Evolutionary conservation across 2,329 filamentous ascomycete species (phyloP).

Genomic region (Diaporthe helianthi): DNA sequence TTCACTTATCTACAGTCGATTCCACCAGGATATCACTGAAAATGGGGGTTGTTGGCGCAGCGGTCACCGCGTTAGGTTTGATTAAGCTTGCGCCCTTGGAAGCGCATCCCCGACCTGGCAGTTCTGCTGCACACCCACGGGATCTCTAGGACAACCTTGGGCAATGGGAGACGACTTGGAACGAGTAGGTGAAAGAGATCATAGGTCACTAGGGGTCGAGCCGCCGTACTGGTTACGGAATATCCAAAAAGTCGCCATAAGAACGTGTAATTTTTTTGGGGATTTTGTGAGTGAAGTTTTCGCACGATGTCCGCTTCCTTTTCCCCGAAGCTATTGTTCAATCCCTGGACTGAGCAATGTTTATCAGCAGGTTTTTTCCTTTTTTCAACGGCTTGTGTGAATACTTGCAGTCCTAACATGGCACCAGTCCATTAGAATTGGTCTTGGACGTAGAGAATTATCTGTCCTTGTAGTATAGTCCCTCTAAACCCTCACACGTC

Average conservation of each 20-base stretch:
- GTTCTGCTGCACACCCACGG: constrained; percentile 21
- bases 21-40: background rate
- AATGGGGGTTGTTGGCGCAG: constrained; percentile 21
- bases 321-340: background rate
- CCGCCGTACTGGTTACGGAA: constrained; percentile 29
- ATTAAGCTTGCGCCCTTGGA: constrained; percentile 16
- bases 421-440: background rate
- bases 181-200: constrained; percentile 20
- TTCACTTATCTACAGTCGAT: background rate
- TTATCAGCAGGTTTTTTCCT: background rate
- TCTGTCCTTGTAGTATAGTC: background rate
- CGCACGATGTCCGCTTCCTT: background rate
- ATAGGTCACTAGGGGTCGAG: constrained; percentile 8
- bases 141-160: constrained; percentile 16
- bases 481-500: too few species aligned
- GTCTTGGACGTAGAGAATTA: background rate
- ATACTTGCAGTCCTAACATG: background rate
- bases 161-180: constrained; percentile 14
- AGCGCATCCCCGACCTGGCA: constrained; percentile 26
- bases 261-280: constrained; percentile 24
- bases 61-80: constrained; percentile 3
- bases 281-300: background rate
- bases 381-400: background rate
- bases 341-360: background rate
- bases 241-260: constrained; percentile 29